A percentile compares a stretch with the other conserved stretches of the same genome.
Evolutionary conservation across 2,329 filamentous ascomycete genomes (phyloP).

Genomic region (Aureobasidium sp.): DNA sequence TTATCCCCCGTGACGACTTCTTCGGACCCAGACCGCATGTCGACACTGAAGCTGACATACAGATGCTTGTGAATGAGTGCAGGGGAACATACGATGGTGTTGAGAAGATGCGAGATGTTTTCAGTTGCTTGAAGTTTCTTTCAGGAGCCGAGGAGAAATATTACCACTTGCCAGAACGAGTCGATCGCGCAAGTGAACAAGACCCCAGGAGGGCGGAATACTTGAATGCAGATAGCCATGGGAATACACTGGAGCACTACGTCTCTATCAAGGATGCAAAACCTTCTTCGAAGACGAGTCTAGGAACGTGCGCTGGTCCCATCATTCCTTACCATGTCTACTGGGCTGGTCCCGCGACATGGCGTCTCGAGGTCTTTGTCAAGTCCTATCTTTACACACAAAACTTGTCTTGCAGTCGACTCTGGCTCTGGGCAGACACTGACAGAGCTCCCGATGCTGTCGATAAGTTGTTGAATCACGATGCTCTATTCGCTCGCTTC

Average conservation of each 20-base stretch:
- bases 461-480: constrained; percentile 42
- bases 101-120: constrained; percentile 47
- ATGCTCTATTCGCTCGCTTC: constrained; percentile 45
- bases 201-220: constrained; percentile 36
- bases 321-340: constrained; percentile 48
- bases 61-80: constrained; percentile 44
- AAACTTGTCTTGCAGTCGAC: constrained; percentile 45
- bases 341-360: constrained; percentile 49
- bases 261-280: constrained; percentile 28
- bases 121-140: constrained; percentile 44
- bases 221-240: constrained; percentile 33
- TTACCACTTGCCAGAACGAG: constrained; percentile 36
- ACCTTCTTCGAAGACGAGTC: constrained; percentile 30
- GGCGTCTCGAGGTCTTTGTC: constrained; percentile 48
- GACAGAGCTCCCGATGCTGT: constrained; percentile 44
- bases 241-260: constrained; percentile 31
- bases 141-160: constrained; percentile 41
- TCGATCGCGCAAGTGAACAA: constrained; percentile 33
- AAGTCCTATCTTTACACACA: constrained; percentile 50
- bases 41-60: constrained; percentile 45
- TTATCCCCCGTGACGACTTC: constrained; percentile 43
- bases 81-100: constrained; percentile 43
- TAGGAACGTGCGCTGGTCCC: constrained; percentile 46
- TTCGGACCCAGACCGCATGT: constrained; percentile 42
- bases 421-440: constrained; percentile 47